Evolutionary conservation across 768 basidiomycete species (phyloP), one percentile per base, ranked within the genome.

Genomic region (Agaricus subrufescens): DNA sequence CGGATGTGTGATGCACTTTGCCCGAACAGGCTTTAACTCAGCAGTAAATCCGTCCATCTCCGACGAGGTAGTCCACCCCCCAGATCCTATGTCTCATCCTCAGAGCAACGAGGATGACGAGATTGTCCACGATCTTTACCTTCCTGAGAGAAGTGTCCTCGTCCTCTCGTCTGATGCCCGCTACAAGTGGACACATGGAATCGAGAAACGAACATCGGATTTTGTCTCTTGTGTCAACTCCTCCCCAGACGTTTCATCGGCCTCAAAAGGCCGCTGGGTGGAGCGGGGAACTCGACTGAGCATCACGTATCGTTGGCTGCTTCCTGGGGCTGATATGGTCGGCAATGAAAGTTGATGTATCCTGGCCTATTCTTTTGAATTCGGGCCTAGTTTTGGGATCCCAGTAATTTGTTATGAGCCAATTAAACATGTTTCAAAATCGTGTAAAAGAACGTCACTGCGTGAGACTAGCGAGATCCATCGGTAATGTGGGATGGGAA

Each of bases 151-250:
- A 48, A 89, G 87, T 57, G 72, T 96, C 23, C 74, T 95, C 56
- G 83, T 94, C 46, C 74, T 98, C 58, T 83, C 85, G 3, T 85
- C 83, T 34, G 87, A 88, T 34, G 91, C 95, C 12, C 81, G 95
- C 39, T 97, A 91, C 68, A 68, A 72, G 2, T 98, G 93, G 91
- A 84, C 83, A 8, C 95, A 98, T 69, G 95, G 90, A 4, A 98
- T 98, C 55, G 80, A 83, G 31, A 77, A 77, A 52, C 71, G 80
- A 51, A 71, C 62, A 38, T 74, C 76, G 39, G 93, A 95, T 66
- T 70, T 76, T 53, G 87, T 94, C 15, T 70, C 75, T 65, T 58
- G 59, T 29, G 30, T 31, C 27, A 12, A 15, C 42, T 26, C 39
- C 34, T 14, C 38, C 14, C 29, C n/a, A 7, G 9, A 34, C 29